Conservation (phyloP, 371 early-diverging fungal genomes). For the Phascolomyces articulosus region DNA sequence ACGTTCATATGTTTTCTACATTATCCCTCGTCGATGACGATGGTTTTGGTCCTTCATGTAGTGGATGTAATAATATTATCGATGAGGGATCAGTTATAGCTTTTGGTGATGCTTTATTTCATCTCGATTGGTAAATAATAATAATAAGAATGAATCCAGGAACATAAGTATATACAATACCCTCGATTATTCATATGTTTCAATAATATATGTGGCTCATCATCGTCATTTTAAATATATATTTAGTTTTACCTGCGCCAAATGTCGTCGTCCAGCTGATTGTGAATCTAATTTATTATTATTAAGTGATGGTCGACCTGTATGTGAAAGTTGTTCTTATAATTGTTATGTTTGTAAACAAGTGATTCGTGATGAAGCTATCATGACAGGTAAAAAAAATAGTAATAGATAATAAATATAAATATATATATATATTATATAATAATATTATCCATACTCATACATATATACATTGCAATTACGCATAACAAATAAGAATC, state of each 20-base stretch:
- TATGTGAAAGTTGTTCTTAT: constrained; percentile 89
- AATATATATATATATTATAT: no score
- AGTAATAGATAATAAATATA: no score
- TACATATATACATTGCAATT: not conserved
- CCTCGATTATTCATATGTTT: no score
- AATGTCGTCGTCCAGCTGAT: constrained; percentile 73
- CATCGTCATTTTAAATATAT: not conserved
- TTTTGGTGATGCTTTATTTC: constrained; percentile 57
- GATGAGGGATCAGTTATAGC: constrained; percentile 81
- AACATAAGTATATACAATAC: not conserved
- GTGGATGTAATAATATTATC: constrained; percentile 70
- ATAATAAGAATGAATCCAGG: not conserved
- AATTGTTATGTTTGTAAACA: constrained; percentile 77
- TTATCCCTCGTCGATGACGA: constrained; percentile 15
- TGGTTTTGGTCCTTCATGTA: constrained; percentile 49
- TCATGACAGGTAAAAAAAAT: constrained; percentile 70
- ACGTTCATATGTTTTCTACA: constrained; percentile 8
- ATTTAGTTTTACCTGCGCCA: constrained; percentile 80
- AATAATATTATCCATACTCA: not conserved
- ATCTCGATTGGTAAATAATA: constrained; percentile 6
- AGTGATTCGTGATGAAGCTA: constrained; percentile 85
- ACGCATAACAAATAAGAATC: not conserved
- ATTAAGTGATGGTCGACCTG: constrained; percentile 78
- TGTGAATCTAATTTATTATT: constrained; percentile 77
- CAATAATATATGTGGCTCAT: no score